Base-by-base conservation (phyloP, 1,284 basidiomycete species). In the Hortiboletus rubellus region DNA sequence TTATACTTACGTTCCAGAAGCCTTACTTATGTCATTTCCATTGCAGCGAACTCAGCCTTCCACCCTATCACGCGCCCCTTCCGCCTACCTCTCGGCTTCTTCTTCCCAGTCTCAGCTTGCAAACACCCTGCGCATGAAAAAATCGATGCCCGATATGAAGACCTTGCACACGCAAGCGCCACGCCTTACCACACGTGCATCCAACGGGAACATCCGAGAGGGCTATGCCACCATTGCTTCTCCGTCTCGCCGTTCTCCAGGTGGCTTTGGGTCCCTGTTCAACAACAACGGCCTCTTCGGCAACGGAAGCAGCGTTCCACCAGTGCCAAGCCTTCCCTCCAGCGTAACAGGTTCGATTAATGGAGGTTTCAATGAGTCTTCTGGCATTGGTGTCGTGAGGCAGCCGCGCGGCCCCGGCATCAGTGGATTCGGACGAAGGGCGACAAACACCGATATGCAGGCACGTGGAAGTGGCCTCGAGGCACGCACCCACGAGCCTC, bases 141-240 rank as follows among this genome's bases (percentile, higher is more conserved):
- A 96, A 76, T 96, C 93, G 17, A 97, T 97, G 95, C 95, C 95
- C 4, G 91, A 86, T 79, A 92, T 86, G 89, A 91, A 91, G 75
- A 91, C 82, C 60, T 78, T 92, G 59, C 91, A 94, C 57, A 84
- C 90, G 42, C 88, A 89, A 55, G 83, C 90, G 1, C 87, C 92
- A 37, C 87, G 91, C 48, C 81, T 96, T 46, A 85, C 80, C 47
- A 87, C 91, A 10, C 91, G 93, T 63, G 82, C 92, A 27, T 95
- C 92, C 37, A 94, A 91, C 65, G 92, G 91, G 47, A 96, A 96
- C 74, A 91, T 96, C 54, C 86, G 93, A 54, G 92, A 94, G 70
- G 89, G 90, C 30, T 95, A 92, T 72, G 90, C 90, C n/a, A 93
- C 90, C 30, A 90, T 94, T 57, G 89, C 91, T 40, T 89, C 89